phyloP scores from a whole-genome alignment of 371 early-diverging fungal species.

The Mortierella sp. region DNA sequence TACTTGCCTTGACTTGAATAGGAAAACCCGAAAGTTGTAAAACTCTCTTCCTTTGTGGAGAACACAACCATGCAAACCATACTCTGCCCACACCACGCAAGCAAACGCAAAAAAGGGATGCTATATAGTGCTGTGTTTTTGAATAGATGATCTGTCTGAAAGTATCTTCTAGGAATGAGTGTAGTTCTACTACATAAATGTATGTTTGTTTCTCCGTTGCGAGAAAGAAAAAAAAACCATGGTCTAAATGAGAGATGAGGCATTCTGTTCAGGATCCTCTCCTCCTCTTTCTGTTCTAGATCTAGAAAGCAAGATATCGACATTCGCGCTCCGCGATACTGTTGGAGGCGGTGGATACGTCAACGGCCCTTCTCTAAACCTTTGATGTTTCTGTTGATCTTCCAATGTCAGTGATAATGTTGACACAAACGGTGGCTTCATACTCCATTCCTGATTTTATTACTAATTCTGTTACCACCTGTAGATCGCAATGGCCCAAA shows the following conservation, averaged over 20 bases:
- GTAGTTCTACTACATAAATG: too few relatives aligned
- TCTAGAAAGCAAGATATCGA: slow-evolving; percentile 18
- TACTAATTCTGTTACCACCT: background rate
- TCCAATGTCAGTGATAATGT: slow-evolving; percentile 5
- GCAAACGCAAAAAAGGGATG: too few relatives aligned
- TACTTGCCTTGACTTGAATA: too few relatives aligned
- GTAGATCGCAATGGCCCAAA: background rate
- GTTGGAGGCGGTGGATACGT: slow-evolving; percentile 37
- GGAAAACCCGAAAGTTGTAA: too few relatives aligned
- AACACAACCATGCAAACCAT: too few relatives aligned
- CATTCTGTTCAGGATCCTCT: slow-evolving; percentile 8
- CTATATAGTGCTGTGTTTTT: too few relatives aligned
- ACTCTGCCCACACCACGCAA: too few relatives aligned
- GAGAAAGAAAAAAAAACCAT: background rate
- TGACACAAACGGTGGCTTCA: background rate
- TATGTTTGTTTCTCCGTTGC: too few relatives aligned
- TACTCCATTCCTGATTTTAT: background rate
- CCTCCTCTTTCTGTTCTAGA: slow-evolving; percentile 22
- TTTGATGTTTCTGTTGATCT: slow-evolving; percentile 13
- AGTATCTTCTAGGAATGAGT: too few relatives aligned
- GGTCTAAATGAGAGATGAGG: background rate
- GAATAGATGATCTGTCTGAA: too few relatives aligned
- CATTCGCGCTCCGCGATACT: background rate
- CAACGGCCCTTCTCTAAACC: slow-evolving; percentile 22
- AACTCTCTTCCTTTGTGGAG: too few relatives aligned